Percentiles rank a stretch among this genome's conserved stretches.
These are phyloP conservation scores for Mucor ambiguus DNA, from an alignment of 371 early-diverging fungal genomes.

Conservation along the genomic window DNA sequence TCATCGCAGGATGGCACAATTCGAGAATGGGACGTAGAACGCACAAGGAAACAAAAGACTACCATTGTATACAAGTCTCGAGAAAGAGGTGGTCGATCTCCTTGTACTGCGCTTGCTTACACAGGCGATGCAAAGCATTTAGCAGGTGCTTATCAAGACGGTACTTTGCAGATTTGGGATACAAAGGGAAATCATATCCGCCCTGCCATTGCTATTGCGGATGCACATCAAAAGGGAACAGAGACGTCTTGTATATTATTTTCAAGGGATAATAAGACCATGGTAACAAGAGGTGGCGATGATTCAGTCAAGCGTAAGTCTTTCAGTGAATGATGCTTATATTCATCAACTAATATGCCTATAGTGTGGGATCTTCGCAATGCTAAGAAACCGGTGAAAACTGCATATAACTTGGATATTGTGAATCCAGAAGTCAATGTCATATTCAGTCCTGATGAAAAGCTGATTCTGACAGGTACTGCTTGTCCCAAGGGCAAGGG, in stretches of 20 bases:
- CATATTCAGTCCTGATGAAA: slow-evolving; percentile 88
- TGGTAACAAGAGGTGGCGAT: slow-evolving; percentile 83
- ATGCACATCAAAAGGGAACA: slow-evolving; percentile 71
- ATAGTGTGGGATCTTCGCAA: slow-evolving; percentile 91
- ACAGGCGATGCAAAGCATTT: slow-evolving; percentile 72
- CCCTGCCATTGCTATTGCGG: slow-evolving; percentile 56
- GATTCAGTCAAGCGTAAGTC: slow-evolving; percentile 81
- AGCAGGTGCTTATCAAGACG: slow-evolving; percentile 69
- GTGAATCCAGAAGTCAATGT: slow-evolving; percentile 84
- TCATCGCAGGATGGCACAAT: slow-evolving; percentile 86
- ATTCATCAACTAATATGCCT: background rate
- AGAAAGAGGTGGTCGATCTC: slow-evolving; percentile 70
- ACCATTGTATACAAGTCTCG: slow-evolving; percentile 82
- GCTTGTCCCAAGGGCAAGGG: slow-evolving; percentile 74
- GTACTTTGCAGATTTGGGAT: slow-evolving; percentile 67
- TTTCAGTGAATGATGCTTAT: background rate
- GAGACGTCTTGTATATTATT: slow-evolving; percentile 75
- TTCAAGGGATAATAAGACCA: slow-evolving; percentile 61
- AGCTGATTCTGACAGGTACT: slow-evolving; percentile 70
- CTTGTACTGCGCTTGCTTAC: slow-evolving; percentile 68
- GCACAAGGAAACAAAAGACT: slow-evolving; percentile 68
- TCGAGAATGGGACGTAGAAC: slow-evolving; percentile 88
- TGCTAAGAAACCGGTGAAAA: slow-evolving; percentile 64
- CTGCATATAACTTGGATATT: slow-evolving; percentile 60
- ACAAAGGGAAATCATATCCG: slow-evolving; percentile 54